phyloP scores from a whole-genome alignment of 2,329 filamentous ascomycete genomes.

The Lachnellula subtilissima region DNA sequence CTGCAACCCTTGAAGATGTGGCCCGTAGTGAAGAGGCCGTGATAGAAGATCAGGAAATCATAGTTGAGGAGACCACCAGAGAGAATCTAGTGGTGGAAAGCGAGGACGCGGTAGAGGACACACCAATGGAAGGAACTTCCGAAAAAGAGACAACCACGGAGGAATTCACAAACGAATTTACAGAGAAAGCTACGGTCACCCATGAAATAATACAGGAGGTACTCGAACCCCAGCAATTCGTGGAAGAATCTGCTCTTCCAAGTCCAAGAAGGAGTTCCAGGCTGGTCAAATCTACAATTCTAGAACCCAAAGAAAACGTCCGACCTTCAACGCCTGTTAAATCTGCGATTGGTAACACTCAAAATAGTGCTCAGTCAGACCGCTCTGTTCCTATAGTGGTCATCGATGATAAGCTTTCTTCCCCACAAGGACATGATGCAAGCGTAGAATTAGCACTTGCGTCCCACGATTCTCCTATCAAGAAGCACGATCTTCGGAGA shows the following conservation, averaged over 20 bases:
- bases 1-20: background rate
- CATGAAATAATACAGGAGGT: background rate
- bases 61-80: background rate
- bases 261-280: constrained; percentile 18
- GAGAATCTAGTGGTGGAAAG: background rate
- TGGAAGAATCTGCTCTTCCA: background rate
- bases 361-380: constrained; percentile 9
- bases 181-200: background rate
- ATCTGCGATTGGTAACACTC: background rate
- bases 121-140: background rate
- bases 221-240: background rate
- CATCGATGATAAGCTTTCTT: constrained; percentile 15
- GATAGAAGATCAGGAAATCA: background rate
- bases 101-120: background rate
- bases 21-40: background rate
- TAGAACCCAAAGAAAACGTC: constrained; percentile 10
- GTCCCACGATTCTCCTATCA: constrained; percentile 24
- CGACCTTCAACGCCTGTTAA: constrained; percentile 7
- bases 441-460: constrained; percentile 28
- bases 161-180: background rate
- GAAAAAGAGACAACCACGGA: background rate
- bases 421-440: constrained; percentile 27
- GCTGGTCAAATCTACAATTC: constrained; percentile 9
- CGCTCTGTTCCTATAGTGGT: constrained; percentile 17
- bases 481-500: constrained; percentile 15